Conservation (phyloP, 495 filamentous ascomycete genomes). For the Daldinia grandis region DNA sequence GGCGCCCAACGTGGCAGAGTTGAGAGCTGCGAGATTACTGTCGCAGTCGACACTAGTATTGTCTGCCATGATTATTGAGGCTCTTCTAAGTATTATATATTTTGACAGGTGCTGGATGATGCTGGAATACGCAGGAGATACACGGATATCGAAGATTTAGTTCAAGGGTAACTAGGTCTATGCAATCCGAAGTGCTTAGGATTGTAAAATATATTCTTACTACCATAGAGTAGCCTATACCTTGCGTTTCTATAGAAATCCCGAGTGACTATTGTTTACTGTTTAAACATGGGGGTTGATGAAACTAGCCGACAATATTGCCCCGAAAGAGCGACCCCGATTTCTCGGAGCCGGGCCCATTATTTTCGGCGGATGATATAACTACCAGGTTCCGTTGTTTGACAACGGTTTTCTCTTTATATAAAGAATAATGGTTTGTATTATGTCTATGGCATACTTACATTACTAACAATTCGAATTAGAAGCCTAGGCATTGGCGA, state of each 20-base stretch:
- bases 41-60: not conserved
- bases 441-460: no score
- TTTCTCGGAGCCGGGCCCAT: constrained; percentile 14
- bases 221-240: not conserved
- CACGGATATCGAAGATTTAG: not conserved
- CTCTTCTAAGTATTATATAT: not conserved
- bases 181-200: not conserved
- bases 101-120: not conserved
- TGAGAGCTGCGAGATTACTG: constrained; percentile 32
- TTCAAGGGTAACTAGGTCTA: not conserved
- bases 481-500: no score
- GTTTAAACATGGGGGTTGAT: not conserved
- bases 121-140: not conserved
- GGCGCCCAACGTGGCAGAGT: constrained; percentile 33
- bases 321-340: constrained; percentile 27
- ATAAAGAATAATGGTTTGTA: no score
- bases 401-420: not conserved
- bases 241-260: not conserved
- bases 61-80: constrained; percentile 16
- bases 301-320: not conserved
- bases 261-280: not conserved
- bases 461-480: no score
- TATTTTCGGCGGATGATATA: constrained; percentile 1
- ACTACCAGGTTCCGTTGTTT: not conserved
- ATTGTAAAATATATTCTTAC: not conserved